Conservation (phyloP, 768 basidiomycete species). For the Russula vinacea region DNA sequence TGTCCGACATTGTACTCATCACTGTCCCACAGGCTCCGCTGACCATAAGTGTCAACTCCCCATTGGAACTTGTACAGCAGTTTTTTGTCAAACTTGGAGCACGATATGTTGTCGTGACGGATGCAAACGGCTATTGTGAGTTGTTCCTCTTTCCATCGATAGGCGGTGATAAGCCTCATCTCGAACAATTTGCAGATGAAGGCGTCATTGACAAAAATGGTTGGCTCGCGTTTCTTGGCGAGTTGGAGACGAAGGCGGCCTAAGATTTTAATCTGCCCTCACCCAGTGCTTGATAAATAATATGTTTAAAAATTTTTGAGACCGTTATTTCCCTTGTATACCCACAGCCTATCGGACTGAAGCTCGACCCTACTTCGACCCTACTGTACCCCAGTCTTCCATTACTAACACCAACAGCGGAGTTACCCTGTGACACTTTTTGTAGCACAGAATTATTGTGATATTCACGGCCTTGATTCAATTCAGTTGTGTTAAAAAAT, state of each 20-base stretch:
- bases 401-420: background rate
- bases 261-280: background rate
- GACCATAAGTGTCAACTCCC: slow-evolving; percentile 76
- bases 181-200: slow-evolving; percentile 52
- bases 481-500: background rate
- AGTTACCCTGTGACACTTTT: background rate
- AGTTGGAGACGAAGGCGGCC: slow-evolving; percentile 52
- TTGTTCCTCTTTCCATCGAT: slow-evolving; percentile 9
- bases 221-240: slow-evolving; percentile 84
- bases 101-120: slow-evolving; percentile 81
- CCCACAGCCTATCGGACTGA: background rate
- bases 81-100: slow-evolving; percentile 94
- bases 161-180: background rate
- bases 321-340: background rate
- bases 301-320: background rate
- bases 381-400: background rate
- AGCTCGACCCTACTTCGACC: background rate
- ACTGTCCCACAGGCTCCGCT: slow-evolving; percentile 66
- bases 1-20: background rate
- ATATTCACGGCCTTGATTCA: background rate
- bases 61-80: slow-evolving; percentile 89
- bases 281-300: background rate
- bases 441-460: background rate
- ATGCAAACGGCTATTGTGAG: slow-evolving; percentile 79
- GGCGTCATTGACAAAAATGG: slow-evolving; percentile 93